phyloP scores from a whole-genome alignment of 768 basidiomycete species.

The Chiua virens region DNA sequence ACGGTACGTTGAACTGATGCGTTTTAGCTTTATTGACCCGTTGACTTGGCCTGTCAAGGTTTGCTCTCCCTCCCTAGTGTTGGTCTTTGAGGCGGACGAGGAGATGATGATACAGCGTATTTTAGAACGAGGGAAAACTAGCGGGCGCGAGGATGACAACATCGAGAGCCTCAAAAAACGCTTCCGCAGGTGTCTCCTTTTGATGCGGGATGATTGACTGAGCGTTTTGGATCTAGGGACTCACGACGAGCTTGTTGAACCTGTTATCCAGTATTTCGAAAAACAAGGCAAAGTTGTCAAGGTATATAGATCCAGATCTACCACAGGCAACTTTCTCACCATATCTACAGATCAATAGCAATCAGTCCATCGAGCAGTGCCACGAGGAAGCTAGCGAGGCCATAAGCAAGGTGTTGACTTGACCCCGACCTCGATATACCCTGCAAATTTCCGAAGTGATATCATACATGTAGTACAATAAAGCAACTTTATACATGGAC shows the following conservation, averaged over 20 bases:
- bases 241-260: slow-evolving; percentile 86
- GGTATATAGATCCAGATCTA: slow-evolving; percentile 46
- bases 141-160: slow-evolving; percentile 96
- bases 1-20: slow-evolving; percentile 48
- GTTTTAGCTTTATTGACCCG: not conserved
- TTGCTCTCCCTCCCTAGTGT: slow-evolving; percentile 72
- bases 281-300: slow-evolving; percentile 70
- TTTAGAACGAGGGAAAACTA: slow-evolving; percentile 88
- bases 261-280: slow-evolving; percentile 85
- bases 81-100: slow-evolving; percentile 88
- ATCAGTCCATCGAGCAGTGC: slow-evolving; percentile 68
- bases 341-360: slow-evolving; percentile 60
- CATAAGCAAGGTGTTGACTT: slow-evolving; percentile 49
- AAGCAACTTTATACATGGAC: slow-evolving; percentile 43
- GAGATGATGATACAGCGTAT: slow-evolving; percentile 85
- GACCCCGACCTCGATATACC: slow-evolving; percentile 11
- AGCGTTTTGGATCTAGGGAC: slow-evolving; percentile 51
- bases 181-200: slow-evolving; percentile 61
- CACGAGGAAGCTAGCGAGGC: slow-evolving; percentile 57
- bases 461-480: slow-evolving; percentile 1
- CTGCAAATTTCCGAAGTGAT: not conserved
- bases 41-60: slow-evolving; percentile 47
- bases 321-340: not conserved
- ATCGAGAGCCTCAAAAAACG: slow-evolving; percentile 91
- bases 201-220: not conserved